Evolutionary conservation across 768 basidiomycete species (phyloP).

Genomic region (Collybia sordida): DNA sequence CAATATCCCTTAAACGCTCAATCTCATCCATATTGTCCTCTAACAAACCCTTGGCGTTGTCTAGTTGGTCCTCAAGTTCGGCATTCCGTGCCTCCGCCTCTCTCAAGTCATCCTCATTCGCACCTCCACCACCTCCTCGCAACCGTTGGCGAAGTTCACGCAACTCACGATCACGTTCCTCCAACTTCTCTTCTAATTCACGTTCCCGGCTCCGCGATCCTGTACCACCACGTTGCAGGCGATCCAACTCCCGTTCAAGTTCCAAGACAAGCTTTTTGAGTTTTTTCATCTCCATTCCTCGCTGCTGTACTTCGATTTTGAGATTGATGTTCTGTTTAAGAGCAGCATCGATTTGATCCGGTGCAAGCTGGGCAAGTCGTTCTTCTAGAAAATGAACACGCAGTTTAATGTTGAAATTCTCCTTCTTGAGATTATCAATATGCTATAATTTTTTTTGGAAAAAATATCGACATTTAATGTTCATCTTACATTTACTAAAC

Average conservation of each 20-base stretch:
- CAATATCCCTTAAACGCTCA: slow-evolving; percentile 66
- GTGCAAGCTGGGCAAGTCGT: slow-evolving; percentile 83
- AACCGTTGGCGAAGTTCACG: slow-evolving; percentile 45
- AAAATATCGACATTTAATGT: slow-evolving; percentile 1
- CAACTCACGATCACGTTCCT: slow-evolving; percentile 71
- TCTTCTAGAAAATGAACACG: slow-evolving; percentile 96
- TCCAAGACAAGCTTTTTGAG: slow-evolving; percentile 86
- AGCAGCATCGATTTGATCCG: slow-evolving; percentile 89
- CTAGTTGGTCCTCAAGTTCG: slow-evolving; percentile 73
- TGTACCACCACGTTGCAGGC: slow-evolving; percentile 52
- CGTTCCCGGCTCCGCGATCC: slow-evolving; percentile 54
- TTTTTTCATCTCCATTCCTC: slow-evolving; percentile 89
- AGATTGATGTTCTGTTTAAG: slow-evolving; percentile 92
- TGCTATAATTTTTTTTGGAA: slow-evolving; percentile 49
- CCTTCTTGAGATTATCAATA: slow-evolving; percentile 93
- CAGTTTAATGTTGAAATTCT: slow-evolving; percentile 95
- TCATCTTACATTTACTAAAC: not conserved
- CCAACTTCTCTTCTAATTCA: slow-evolving; percentile 75
- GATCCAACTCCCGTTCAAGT: slow-evolving; percentile 77
- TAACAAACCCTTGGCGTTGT: slow-evolving; percentile 63
- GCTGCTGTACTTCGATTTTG: slow-evolving; percentile 89
- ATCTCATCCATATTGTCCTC: slow-evolving; percentile 87
- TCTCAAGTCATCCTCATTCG: slow-evolving; percentile 50
- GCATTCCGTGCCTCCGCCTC: slow-evolving; percentile 61
- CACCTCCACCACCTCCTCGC: slow-evolving; percentile 34